These are phyloP conservation scores for Omphalotus guepiniiformis DNA, from an alignment of 768 basidiomycete genomes.

Conservation along the genomic window DNA sequence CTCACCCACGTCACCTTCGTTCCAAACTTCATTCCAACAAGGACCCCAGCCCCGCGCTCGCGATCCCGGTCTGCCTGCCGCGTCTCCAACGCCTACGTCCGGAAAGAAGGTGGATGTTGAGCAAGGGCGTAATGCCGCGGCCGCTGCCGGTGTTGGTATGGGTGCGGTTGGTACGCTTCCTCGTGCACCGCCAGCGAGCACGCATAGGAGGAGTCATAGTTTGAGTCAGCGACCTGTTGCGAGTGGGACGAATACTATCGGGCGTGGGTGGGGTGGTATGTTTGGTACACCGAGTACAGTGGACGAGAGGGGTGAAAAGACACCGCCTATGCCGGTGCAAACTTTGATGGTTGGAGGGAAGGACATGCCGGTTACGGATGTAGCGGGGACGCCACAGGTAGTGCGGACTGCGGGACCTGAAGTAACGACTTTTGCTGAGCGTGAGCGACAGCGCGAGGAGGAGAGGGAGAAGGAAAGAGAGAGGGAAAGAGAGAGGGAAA, in stretches of 20 bases:
- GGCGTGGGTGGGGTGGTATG: conserved; percentile 55
- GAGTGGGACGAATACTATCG: conserved; percentile 15
- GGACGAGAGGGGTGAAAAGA: conserved; percentile 38
- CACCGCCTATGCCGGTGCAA: background rate
- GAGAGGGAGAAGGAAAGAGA: conserved; percentile 26
- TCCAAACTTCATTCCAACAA: conserved; percentile 31
- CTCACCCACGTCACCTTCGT: conserved; percentile 56
- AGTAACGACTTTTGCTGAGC: conserved; percentile 46
- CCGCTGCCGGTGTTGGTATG: too few species aligned
- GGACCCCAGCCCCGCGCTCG: conserved; percentile 61
- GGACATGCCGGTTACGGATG: background rate
- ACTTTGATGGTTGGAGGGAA: background rate
- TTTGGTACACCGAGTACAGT: conserved; percentile 43
- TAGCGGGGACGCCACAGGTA: conserved; percentile 19
- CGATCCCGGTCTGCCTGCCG: conserved; percentile 48
- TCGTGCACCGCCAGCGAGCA: conserved; percentile 70
- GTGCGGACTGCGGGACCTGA: conserved; percentile 70
- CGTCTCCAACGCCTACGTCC: conserved; percentile 19
- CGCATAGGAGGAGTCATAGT: conserved; percentile 80
- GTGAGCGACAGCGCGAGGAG: conserved; percentile 21
- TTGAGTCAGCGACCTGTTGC: conserved; percentile 64
- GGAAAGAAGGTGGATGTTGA: conserved; percentile 9
- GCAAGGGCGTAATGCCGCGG: too few species aligned
- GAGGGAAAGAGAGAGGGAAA: conserved; percentile 23
- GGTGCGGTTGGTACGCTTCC: conserved; percentile 41